Conservation (phyloP, 2,329 filamentous ascomycete genomes). For the Ambrosiella cleistominuta region DNA sequence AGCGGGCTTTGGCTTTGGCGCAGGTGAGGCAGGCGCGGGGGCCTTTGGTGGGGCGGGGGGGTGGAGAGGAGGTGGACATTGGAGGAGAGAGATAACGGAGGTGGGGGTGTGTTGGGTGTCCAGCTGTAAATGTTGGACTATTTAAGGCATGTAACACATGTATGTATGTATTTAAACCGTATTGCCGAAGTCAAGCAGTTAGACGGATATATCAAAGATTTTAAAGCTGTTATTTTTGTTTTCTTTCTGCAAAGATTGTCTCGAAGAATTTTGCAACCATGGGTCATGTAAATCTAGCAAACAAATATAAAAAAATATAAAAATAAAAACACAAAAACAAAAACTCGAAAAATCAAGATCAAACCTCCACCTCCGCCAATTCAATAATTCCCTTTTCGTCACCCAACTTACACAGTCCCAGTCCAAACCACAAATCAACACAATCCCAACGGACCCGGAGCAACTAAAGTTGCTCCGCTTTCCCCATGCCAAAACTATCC, state of each 20-base stretch:
- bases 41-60: conserved; percentile 20
- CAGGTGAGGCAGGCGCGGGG: conserved; percentile 33
- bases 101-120: not conserved
- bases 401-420: no score
- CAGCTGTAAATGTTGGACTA: no score
- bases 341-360: no score
- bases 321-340: not conserved
- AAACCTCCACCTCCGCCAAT: no score
- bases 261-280: no score
- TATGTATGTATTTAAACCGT: no score
- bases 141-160: no score
- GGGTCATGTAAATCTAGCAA: no score
- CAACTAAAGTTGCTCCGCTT: not conserved
- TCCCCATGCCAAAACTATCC: not conserved
- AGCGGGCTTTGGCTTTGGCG: conserved; percentile 34
- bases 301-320: not conserved
- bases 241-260: no score
- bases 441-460: conserved; percentile 4
- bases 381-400: not conserved
- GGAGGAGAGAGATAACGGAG: not conserved
- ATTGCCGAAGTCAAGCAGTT: no score
- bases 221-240: no score
- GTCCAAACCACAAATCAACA: not conserved
- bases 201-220: no score
- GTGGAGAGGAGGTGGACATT: not conserved